Percentiles rank a stretch among this genome's conserved stretches.
phyloP scores from a whole-genome alignment of 257 asterid genomes.

The Asclepias syriaca region DNA sequence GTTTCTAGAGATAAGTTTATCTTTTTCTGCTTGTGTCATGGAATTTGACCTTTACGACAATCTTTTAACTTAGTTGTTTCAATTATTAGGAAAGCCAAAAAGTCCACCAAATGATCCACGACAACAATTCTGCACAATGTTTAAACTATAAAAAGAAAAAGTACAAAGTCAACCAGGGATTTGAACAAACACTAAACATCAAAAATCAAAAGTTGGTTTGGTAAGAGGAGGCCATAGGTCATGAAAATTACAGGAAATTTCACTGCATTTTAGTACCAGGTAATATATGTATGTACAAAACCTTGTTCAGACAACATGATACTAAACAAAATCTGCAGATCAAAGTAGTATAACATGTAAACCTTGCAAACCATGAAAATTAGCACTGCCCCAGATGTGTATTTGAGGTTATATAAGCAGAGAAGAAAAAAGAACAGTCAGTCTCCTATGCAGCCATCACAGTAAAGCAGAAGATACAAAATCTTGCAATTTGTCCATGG shows the following conservation, averaged over 20 bases:
- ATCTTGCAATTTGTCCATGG: too few relatives aligned
- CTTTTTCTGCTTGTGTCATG: slow-evolving; percentile 32
- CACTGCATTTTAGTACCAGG: not conserved
- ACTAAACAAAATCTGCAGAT: not conserved
- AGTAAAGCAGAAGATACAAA: not conserved
- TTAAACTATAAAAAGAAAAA: not conserved
- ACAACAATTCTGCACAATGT: slow-evolving; percentile 1
- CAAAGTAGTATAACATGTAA: not conserved
- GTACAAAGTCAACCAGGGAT: slow-evolving; percentile 23
- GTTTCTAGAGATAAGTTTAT: not conserved
- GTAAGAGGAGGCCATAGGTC: slow-evolving; percentile 6
- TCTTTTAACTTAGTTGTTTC: slow-evolving; percentile 23
- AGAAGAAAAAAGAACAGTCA: not conserved
- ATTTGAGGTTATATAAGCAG: not conserved
- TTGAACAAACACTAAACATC: slow-evolving; percentile 19
- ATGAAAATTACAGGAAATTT: not conserved
- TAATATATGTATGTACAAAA: not conserved
- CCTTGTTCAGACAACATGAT: slow-evolving; percentile 7
- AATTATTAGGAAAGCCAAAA: slow-evolving; percentile 12
- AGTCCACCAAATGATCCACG: slow-evolving; percentile 8
- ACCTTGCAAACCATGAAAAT: not conserved
- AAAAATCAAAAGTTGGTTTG: slow-evolving; percentile 14
- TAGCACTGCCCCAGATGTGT: too few relatives aligned
- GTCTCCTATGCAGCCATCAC: not conserved
- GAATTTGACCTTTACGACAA: slow-evolving; percentile 36